Percentiles rank a stretch among this genome's conserved stretches.
Conservation (phyloP, 345 rosid genomes). For the Hevea brasiliensis region DNA sequence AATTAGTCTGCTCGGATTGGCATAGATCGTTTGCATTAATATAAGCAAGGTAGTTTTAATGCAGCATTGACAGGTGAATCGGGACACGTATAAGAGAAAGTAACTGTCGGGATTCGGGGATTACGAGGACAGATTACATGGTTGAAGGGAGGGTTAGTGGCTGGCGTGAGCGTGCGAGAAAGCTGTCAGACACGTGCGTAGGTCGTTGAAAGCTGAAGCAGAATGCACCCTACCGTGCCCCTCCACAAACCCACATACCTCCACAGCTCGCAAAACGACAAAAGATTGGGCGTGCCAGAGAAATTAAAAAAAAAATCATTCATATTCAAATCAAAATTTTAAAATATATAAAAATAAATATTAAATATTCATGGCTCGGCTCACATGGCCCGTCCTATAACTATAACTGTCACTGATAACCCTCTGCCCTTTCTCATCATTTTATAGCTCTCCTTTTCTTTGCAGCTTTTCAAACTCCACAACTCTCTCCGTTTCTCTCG, state of each 20-base stretch:
- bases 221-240: conserved; percentile 1
- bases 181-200: conserved; percentile 56
- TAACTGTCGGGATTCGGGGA: conserved; percentile 41
- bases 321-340: too few relatives aligned
- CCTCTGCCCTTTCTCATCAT: conserved; percentile 10
- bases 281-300: background rate
- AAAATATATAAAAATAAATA: too few relatives aligned
- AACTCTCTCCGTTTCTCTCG: background rate
- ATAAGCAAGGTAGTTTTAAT: background rate
- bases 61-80: background rate
- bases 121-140: conserved; percentile 34
- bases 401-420: conserved; percentile 14
- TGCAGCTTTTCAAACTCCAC: background rate
- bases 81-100: conserved; percentile 9
- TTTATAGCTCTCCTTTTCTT: background rate
- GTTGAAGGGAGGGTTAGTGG: conserved; percentile 16
- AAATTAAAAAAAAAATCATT: background rate
- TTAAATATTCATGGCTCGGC: conserved; percentile 32
- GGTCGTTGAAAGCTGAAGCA: conserved; percentile 26
- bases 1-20: too few relatives aligned
- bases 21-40: background rate
- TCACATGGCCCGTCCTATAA: conserved; percentile 39
- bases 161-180: conserved; percentile 34
- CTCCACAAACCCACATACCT: too few relatives aligned
- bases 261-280: conserved; percentile 28